Conservation (phyloP, 495 filamentous ascomycete species). For the Platismatia glauca region DNA sequence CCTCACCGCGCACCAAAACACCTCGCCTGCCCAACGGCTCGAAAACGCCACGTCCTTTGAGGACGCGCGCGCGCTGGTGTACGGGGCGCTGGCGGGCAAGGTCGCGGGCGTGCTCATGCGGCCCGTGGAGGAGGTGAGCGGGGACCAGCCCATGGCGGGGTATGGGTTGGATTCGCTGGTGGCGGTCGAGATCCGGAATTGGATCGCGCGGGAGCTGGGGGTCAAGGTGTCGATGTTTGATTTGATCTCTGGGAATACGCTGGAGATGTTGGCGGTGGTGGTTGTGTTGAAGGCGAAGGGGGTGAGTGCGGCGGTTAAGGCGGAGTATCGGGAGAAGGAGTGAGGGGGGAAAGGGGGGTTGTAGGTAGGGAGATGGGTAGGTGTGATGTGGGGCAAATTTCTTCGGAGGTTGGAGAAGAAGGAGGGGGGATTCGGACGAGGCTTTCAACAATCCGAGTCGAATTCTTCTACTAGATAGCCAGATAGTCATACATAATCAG, state of each 20-base stretch:
- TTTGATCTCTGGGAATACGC: not conserved
- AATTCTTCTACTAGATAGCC: too few species aligned
- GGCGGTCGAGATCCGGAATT: constrained; percentile 33
- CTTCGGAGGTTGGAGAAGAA: too few species aligned
- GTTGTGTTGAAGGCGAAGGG: not conserved
- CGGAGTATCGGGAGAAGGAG: not conserved
- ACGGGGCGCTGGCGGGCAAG: constrained; percentile 2
- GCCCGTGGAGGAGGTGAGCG: constrained; percentile 29
- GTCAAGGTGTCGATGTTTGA: constrained; percentile 37
- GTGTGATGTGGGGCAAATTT: too few species aligned
- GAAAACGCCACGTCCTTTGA: constrained; percentile 31
- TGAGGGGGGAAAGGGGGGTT: too few species aligned
- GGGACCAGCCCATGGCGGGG: constrained; percentile 18
- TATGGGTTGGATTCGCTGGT: constrained; percentile 34
- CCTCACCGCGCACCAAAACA: not conserved
- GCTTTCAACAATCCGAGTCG: too few species aligned
- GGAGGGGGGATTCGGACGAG: too few species aligned
- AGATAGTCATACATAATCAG: too few species aligned
- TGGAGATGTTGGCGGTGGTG: not conserved
- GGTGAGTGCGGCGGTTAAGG: not conserved
- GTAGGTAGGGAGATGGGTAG: too few species aligned
- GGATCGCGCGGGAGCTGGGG: constrained; percentile 27
- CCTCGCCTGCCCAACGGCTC: not conserved
- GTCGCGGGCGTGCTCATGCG: constrained; percentile 9
- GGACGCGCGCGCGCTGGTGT: constrained; percentile 10